Evolutionary conservation across 2,329 filamentous ascomycete species (phyloP).

Genomic region (Whalleya microplaca): DNA sequence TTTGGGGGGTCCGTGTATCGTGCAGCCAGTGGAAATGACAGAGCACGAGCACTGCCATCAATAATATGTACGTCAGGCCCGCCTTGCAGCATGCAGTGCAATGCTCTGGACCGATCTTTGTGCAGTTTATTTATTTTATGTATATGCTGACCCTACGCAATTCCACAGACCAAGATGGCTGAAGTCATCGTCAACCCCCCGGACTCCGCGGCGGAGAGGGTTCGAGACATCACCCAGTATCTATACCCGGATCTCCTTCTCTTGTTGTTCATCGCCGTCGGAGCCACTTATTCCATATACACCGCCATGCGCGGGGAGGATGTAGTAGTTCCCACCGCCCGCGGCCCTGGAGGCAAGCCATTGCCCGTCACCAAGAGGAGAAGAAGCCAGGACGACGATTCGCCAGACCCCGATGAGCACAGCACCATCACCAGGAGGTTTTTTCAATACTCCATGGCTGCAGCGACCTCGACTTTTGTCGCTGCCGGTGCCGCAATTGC

Average conservation of each 20-base stretch:
- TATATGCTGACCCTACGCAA: constrained; percentile 29
- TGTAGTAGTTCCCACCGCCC: constrained; percentile 52
- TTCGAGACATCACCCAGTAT: constrained; percentile 53
- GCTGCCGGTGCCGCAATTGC: constrained; percentile 76
- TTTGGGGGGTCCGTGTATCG: constrained; percentile 27
- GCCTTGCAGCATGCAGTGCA: constrained; percentile 39
- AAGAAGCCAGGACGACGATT: constrained; percentile 49
- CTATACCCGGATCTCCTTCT: constrained; percentile 58
- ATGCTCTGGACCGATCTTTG: constrained; percentile 32
- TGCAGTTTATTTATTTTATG: constrained; percentile 21
- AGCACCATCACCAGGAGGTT: constrained; percentile 50
- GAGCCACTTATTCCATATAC: constrained; percentile 57
- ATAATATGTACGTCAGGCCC: constrained; percentile 38
- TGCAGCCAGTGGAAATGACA: constrained; percentile 34
- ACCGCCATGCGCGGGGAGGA: constrained; percentile 55
- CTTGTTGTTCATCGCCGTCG: constrained; percentile 53
- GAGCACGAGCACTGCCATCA: constrained; percentile 30
- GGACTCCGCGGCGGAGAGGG: constrained; percentile 43
- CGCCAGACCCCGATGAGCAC: constrained; percentile 45
- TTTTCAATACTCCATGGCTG: constrained; percentile 75
- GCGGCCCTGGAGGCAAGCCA: constrained; percentile 87
- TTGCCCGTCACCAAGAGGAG: constrained; percentile 69
- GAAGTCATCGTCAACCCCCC: constrained; percentile 34
- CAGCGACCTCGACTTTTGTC: constrained; percentile 74
- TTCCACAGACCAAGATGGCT: constrained; percentile 37